phyloP scores from a whole-genome alignment of 768 basidiomycete species.

The Leccinum disarticulatum region DNA sequence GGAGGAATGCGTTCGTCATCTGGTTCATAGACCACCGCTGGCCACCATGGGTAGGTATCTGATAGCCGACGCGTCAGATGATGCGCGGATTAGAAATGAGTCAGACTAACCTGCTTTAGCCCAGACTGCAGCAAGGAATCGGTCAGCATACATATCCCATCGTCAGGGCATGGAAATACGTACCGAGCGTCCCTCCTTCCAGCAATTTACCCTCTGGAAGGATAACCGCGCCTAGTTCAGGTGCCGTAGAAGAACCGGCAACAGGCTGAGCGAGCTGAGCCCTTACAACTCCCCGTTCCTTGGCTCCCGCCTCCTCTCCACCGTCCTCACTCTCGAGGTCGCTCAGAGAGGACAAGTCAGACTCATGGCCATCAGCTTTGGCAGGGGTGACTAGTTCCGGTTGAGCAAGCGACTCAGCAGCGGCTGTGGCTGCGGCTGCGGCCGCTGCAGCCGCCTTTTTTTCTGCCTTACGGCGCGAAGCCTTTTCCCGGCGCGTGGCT shows the following conservation, averaged over 20 bases:
- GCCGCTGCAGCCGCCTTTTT: slow-evolving; percentile 27
- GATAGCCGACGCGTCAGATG: slow-evolving; percentile 11
- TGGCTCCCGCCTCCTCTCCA: slow-evolving; percentile 4
- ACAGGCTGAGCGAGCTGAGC: not conserved
- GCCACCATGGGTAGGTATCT: slow-evolving; percentile 88
- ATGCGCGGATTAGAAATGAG: not conserved
- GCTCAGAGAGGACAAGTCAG: slow-evolving; percentile 48
- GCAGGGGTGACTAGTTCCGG: not conserved
- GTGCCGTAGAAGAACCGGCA: slow-evolving; percentile 8
- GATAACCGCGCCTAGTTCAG: slow-evolving; percentile 33
- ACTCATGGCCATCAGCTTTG: slow-evolving; percentile 30
- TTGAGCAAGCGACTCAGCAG: slow-evolving; percentile 7
- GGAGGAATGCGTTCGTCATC: slow-evolving; percentile 58
- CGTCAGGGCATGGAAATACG: slow-evolving; percentile 16
- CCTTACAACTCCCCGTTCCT: slow-evolving; percentile 7
- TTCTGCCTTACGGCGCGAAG: slow-evolving; percentile 43
- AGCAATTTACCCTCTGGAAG: slow-evolving; percentile 38
- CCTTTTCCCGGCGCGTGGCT: slow-evolving; percentile 60
- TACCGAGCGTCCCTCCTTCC: slow-evolving; percentile 67
- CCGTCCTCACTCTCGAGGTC: slow-evolving; percentile 39
- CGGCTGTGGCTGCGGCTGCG: slow-evolving; percentile 15
- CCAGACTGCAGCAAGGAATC: slow-evolving; percentile 59
- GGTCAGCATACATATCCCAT: not conserved
- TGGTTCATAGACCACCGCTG: slow-evolving; percentile 71
- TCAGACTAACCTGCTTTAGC: slow-evolving; percentile 63